Evolutionary conservation across 1,139 yeast species (phyloP).

Genomic region (Zygoascus hellenicus): DNA sequence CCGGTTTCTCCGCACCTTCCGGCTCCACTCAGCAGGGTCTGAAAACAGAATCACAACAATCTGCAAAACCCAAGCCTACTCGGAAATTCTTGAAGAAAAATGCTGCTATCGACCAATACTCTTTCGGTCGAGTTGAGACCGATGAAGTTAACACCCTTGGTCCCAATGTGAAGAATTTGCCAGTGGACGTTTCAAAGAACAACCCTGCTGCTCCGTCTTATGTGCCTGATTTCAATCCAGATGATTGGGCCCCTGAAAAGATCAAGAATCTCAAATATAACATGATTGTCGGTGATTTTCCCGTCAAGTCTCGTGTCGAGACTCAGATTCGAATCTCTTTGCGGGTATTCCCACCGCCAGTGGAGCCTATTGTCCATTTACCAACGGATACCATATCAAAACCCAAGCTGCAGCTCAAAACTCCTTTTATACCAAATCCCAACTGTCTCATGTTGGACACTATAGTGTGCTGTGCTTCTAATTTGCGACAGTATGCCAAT

Average conservation of each 20-base stretch:
- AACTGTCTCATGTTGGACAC: conserved; percentile 31
- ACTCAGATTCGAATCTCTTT: conserved; percentile 77
- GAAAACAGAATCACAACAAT: no score
- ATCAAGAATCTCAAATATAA: conserved; percentile 45
- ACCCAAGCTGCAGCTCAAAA: conserved; percentile 60
- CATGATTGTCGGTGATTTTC: conserved; percentile 54
- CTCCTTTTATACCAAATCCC: conserved; percentile 31
- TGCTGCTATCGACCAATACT: conserved; percentile 6
- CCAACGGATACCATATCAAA: conserved; percentile 83
- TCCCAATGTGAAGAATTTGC: no score
- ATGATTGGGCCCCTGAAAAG: conserved; percentile 23
- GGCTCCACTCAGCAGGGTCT: no score
- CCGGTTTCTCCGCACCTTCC: no score
- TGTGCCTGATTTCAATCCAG: conserved; percentile 33
- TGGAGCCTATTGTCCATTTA: conserved; percentile 59
- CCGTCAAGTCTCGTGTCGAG: conserved; percentile 78
- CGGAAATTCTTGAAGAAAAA: background rate
- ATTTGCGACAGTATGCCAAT: conserved; percentile 49
- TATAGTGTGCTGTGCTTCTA: conserved; percentile 34
- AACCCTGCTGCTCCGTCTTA: conserved; percentile 14
- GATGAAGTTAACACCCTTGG: background rate
- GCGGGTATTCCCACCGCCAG: conserved; percentile 65
- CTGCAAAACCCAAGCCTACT: background rate
- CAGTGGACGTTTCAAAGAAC: background rate
- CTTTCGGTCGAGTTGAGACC: conserved; percentile 7